Evolutionary conservation across 805 yeast species (phyloP), one percentile per base, ranked within the genome.

Genomic region (Priceomyces melissophilus): DNA sequence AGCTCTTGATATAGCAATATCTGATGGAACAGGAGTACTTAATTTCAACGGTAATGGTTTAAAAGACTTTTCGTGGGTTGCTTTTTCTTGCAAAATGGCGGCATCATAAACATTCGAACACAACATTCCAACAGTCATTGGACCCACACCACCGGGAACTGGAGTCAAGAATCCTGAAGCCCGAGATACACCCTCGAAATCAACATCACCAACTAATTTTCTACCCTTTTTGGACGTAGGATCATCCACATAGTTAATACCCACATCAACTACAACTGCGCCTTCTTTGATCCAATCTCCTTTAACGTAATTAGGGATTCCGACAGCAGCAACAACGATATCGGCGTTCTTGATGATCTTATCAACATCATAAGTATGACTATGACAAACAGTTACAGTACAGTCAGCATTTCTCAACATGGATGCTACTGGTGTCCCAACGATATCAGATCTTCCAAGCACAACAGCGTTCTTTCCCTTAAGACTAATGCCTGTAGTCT

Each of bases 141-240:
- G 99, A 31, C 99, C 99, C 47, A 91, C 98, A 54, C 98, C 98
- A 60, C 98, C 98, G 26, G 99, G 99, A 41, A 91, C 99, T 12
- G 99, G 99, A 4, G 98, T 90, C 47, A 93, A 77, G 52, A 75
- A 78, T 10, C 82, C 67, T 2, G 90, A 93, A 40, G 73, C 75
- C 38, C 69, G 60, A 42, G 73, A 63, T 40, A 87, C 90, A 25
- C 81, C 68, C 40, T 71, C 84, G 55, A 73, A 91, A 55, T 90
- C 96, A 33, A 88, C 96, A 61, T 91, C 99, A 48, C 99, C 99
- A n/a, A 87, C 96, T 60, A 91, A 71, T 58, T 82, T 79, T 55
- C 73, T 78, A 15, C 97, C 97, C 16, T 85, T 79, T 58, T 84
- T 84, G 53, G 80, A 83, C 25, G 81, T 59, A 9, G 78, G 58